Conservation (phyloP, 2,329 filamentous ascomycete genomes). For the Penicillium sp. region DNA sequence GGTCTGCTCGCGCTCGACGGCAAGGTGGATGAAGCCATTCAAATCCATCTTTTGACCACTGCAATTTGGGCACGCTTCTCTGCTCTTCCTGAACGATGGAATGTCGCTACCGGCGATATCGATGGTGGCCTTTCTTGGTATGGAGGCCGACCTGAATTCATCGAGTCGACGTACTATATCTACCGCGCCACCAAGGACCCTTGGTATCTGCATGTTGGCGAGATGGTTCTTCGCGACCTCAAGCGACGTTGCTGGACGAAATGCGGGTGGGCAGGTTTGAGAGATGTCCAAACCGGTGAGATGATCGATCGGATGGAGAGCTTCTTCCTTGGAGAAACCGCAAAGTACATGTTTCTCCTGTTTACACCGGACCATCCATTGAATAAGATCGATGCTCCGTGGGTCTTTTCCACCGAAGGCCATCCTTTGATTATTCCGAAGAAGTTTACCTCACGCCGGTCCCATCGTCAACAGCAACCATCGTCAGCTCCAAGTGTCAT, state of each 20-base stretch:
- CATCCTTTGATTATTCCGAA: constrained; percentile 83
- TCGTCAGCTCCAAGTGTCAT: constrained; percentile 9
- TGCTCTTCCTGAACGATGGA: constrained; percentile 93
- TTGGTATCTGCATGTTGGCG: constrained; percentile 92
- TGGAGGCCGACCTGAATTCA: constrained; percentile 91
- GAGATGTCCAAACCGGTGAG: constrained; percentile 76
- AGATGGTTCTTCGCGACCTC: constrained; percentile 90
- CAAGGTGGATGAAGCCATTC: constrained; percentile 83
- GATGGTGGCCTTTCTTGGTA: constrained; percentile 90
- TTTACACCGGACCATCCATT: constrained; percentile 82
- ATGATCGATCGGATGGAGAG: constrained; percentile 95
- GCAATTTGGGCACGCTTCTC: constrained; percentile 92
- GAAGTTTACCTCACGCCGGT: constrained; percentile 23
- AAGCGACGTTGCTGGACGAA: constrained; percentile 79
- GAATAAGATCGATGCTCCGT: constrained; percentile 78
- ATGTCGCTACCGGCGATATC: constrained; percentile 72
- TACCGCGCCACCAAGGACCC: constrained; percentile 89
- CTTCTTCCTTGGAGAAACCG: constrained; percentile 94
- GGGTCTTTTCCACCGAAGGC: constrained; percentile 93
- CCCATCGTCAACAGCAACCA: constrained; percentile 10
- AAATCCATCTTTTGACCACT: constrained; percentile 83
- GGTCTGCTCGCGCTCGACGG: constrained; percentile 80
- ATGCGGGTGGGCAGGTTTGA: constrained; percentile 89
- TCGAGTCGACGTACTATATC: constrained; percentile 95
- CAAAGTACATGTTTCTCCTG: constrained; percentile 89